Base-by-base conservation (phyloP, 1,284 basidiomycete species). In the Agaricales sp. region DNA sequence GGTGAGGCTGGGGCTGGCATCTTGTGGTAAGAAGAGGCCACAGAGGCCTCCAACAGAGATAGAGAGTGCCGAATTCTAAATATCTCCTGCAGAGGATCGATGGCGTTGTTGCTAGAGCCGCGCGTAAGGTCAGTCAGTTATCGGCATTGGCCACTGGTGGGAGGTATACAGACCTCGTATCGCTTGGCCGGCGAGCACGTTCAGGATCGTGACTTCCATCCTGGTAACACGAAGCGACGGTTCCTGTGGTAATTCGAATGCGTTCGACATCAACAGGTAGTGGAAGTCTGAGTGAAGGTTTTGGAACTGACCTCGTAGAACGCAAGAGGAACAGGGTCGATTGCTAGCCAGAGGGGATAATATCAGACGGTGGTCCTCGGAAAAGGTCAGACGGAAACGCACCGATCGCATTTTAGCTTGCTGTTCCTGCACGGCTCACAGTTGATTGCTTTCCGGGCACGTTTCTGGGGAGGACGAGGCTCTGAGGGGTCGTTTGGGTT, bases 401-500 rank as follows among this genome's bases (percentile, higher is more conserved):
- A 84, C 84, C 85, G 79, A 64, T 87, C 87, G 68, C 86, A 89
- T 66, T 89, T 88, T 56, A 89, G 77, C 64, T 89, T 87, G 70
- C 82, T 85, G 59, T 80, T 82, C 59, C 86, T 75, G 66, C 86
- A 89, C 1, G 86, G 86, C 57, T 87, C 85, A 60, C 86, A 89
- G 66, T 89, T 89, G 58, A 89, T 87, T 16, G 87, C 84, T 60
- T 88, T 88, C 53, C 86, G 74, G 0, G 86, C 82, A 45, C 85
- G 76, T 65, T 88, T 88, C 26, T 82, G 77, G 2, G 85, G 82
- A 0, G 78, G 78, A 0, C 77, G 69, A 20, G 71, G 63, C 21
- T 74, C 75, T 12, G 61, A 61, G 50, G 63, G 53, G 35, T 59
- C 57, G 3, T 67, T 70, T 1, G 71, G 67, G 0, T 67, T 65